Conservation (phyloP, 2,329 filamentous ascomycete genomes). For the Tolypocladium guangdongense region DNA sequence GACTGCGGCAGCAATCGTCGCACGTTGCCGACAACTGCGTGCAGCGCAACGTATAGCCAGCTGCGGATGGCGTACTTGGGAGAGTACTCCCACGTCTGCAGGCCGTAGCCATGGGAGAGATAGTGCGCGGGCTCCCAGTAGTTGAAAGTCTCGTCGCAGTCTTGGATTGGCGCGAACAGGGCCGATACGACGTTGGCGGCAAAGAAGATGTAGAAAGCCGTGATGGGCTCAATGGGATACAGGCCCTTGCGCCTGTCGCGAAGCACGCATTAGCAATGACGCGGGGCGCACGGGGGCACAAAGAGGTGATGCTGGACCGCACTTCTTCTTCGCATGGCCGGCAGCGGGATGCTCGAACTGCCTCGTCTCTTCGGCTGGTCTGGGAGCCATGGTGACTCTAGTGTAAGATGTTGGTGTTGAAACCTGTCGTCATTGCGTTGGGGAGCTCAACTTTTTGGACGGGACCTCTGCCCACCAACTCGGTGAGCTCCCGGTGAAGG, state of each 20-base stretch:
- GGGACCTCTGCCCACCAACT: neutral
- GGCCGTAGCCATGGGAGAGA: constrained; percentile 78
- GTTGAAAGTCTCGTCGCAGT: constrained; percentile 98
- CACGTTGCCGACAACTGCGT: constrained; percentile 61
- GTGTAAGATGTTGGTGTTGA: constrained; percentile 10
- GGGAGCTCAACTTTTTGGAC: constrained; percentile 17
- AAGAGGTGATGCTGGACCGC: constrained; percentile 5
- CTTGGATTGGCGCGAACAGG: constrained; percentile 79
- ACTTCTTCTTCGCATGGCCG: constrained; percentile 43
- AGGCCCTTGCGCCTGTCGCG: constrained; percentile 34
- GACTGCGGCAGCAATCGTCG: constrained; percentile 52
- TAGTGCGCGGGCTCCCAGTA: constrained; percentile 98
- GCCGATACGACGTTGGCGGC: constrained; percentile 66
- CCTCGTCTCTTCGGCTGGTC: constrained; percentile 14
- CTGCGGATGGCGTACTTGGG: constrained; percentile 90
- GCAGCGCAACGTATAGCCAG: constrained; percentile 80
- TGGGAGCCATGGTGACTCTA: constrained; percentile 27
- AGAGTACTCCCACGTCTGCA: constrained; percentile 98
- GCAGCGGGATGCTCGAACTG: constrained; percentile 38
- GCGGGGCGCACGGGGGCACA: neutral
- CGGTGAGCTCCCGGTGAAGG: neutral
- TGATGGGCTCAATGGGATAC: constrained; percentile 59
- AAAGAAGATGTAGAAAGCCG: constrained; percentile 73
- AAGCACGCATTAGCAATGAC: neutral
- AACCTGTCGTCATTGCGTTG: constrained; percentile 10